Evolutionary conservation across 768 basidiomycete genomes (phyloP), one percentile per base, ranked within the genome.

Genomic region (Calocybe gangraenosa): DNA sequence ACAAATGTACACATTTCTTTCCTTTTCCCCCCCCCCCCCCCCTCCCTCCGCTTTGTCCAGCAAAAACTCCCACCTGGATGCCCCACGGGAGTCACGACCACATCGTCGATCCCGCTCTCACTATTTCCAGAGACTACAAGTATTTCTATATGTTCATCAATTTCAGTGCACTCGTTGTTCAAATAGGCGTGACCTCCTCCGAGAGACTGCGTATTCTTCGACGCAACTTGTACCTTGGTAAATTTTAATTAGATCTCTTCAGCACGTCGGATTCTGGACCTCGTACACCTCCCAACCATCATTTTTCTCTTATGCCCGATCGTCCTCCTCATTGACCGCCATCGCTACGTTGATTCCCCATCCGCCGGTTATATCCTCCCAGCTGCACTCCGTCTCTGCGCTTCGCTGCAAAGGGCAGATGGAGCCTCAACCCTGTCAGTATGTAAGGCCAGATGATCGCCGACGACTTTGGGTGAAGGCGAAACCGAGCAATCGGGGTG

Each of bases 21-120:
- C 10, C 23, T 35, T 2, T n/a, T n/a, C n/a, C n/a, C n/a, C n/a
- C n/a, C n/a, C 11, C n/a, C n/a, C n/a, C n/a, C n/a, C n/a, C n/a
- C n/a, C n/a, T n/a, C 83, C 81, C 78, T 79, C 30, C 89, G 89
- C 62, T 89, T 80, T 63, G 81, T 89, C 32, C 87, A 90, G 58
- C 77, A 79, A 47, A 74, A 75, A 0, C 76, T 89, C 6, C 87
- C 87, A 2, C 47, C 57, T 0, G 81, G 79, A 37, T 87, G 84
- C 0, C 71, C 57, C 35, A 87, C 85, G 0, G 87, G 87, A 15
- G 77, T 82, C 0, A 77, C 74, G n/a, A n/a, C n/a, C 84, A 90
- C 36, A 80, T 90, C 2, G 50, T 90, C 20, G 87, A 91, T 54
- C 89, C 87, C 0, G 60, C 66, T 2, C 51, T 82, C 56, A 91